Conservation (phyloP, 768 basidiomycete genomes). For the Mrakia hoshinonis region DNA sequence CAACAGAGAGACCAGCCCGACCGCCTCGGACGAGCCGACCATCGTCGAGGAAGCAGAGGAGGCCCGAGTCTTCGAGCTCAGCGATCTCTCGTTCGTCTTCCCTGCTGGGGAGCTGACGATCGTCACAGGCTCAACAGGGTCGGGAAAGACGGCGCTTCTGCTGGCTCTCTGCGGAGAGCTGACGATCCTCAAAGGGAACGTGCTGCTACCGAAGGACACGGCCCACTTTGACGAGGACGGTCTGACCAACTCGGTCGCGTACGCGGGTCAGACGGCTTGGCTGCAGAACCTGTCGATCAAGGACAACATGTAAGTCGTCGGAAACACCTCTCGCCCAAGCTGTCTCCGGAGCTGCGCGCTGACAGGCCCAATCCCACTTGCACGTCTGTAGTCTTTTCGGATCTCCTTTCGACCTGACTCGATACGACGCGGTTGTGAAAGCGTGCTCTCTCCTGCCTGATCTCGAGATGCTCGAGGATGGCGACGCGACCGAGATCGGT, state of each 20-base stretch:
- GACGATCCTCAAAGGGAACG: slow-evolving; percentile 50
- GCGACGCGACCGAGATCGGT: slow-evolving; percentile 32
- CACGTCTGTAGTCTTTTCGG: slow-evolving; percentile 23
- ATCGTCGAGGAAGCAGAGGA: slow-evolving; percentile 39
- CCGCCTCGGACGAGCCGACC: slow-evolving; percentile 10
- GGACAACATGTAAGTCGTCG: slow-evolving; percentile 55
- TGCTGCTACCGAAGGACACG: slow-evolving; percentile 60
- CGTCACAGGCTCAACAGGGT: slow-evolving; percentile 64
- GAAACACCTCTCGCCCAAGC: neutral
- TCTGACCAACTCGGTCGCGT: slow-evolving; percentile 50
- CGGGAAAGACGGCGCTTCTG: slow-evolving; percentile 62
- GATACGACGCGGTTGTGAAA: slow-evolving; percentile 21
- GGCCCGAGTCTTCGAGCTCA: slow-evolving; percentile 54
- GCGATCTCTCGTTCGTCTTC: slow-evolving; percentile 59
- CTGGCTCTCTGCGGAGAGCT: slow-evolving; percentile 60
- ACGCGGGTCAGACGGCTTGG: slow-evolving; percentile 57
- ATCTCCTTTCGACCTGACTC: slow-evolving; percentile 15
- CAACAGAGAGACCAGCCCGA: slow-evolving; percentile 8
- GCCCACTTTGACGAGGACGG: slow-evolving; percentile 43
- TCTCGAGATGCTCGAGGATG: slow-evolving; percentile 27
- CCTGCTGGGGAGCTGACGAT: slow-evolving; percentile 63
- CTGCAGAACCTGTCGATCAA: slow-evolving; percentile 41
- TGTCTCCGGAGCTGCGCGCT: neutral
- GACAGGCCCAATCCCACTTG: neutral
- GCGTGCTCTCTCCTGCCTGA: slow-evolving; percentile 24